A percentile compares a stretch with the other conserved stretches of the same genome.
These are phyloP conservation scores for Wolfiporia cocos DNA, from an alignment of 1,284 basidiomycete genomes.

Conservation along the genomic window DNA sequence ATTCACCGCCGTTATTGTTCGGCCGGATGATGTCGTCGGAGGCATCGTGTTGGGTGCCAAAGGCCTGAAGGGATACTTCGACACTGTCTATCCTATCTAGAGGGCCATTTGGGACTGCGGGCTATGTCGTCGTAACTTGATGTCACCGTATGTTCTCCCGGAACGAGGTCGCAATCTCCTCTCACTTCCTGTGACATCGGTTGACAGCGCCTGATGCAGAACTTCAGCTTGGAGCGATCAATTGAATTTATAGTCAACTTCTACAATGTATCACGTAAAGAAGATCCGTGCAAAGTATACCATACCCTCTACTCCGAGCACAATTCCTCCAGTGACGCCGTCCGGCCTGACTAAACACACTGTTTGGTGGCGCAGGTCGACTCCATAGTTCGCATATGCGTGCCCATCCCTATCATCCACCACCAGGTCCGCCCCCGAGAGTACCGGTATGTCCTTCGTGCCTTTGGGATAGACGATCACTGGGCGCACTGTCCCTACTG, in stretches of 20 bases:
- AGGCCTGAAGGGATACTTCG: slow-evolving; percentile 27
- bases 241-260: too few species aligned
- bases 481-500: slow-evolving; percentile 8
- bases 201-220: too few species aligned
- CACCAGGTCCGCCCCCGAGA: slow-evolving; percentile 2
- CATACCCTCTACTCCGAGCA: slow-evolving; percentile 23
- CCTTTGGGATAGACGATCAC: slow-evolving; percentile 18
- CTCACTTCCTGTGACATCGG: too few species aligned
- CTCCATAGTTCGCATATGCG: slow-evolving; percentile 18
- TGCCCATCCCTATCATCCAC: slow-evolving; percentile 14
- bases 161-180: too few species aligned
- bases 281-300: slow-evolving; percentile 11
- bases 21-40: slow-evolving; percentile 28
- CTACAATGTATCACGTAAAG: too few species aligned
- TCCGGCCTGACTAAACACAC: slow-evolving; percentile 30
- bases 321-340: slow-evolving; percentile 29
- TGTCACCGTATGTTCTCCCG: too few species aligned
- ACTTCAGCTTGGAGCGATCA: too few species aligned
- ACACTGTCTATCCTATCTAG: neutral
- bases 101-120: too few species aligned
- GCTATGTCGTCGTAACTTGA: too few species aligned
- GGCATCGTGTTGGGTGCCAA: slow-evolving; percentile 24
- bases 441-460: slow-evolving; percentile 12
- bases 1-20: neutral
- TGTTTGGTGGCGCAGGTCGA: slow-evolving; percentile 13